Evolutionary conservation across 1,284 basidiomycete genomes (phyloP).

Genomic region (Coriolopsis trogii): DNA sequence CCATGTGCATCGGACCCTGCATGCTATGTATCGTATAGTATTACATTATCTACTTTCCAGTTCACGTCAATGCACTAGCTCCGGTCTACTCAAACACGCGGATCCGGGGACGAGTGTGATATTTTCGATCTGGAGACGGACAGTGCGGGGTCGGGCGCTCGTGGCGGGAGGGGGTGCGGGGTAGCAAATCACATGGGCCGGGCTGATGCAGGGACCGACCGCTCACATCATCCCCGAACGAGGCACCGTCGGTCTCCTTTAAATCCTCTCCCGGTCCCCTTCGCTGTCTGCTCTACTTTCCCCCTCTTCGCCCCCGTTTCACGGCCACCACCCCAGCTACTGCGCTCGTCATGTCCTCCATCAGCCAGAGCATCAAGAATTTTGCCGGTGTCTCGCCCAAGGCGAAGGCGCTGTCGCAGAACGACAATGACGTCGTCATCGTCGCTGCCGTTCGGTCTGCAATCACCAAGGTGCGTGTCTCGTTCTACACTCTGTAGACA

Average conservation of each 20-base stretch:
- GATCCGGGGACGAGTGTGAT: slow-evolving; percentile 4
- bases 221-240: slow-evolving; percentile 15
- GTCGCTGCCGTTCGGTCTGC: slow-evolving; percentile 88
- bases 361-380: slow-evolving; percentile 31
- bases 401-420: slow-evolving; percentile 54
- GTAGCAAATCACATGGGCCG: slow-evolving; percentile 21
- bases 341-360: slow-evolving; percentile 20
- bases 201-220: slow-evolving; percentile 5
- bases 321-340: neutral
- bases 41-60: neutral
- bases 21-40: neutral
- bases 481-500: neutral
- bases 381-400: slow-evolving; percentile 41
- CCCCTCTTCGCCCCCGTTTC: neutral
- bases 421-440: slow-evolving; percentile 88
- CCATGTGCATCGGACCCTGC: neutral
- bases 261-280: neutral
- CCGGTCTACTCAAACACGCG: too few relatives aligned
- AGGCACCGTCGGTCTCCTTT: slow-evolving; percentile 3
- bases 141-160: neutral
- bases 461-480: slow-evolving; percentile 74
- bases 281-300: too few relatives aligned
- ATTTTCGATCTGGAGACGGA: neutral
- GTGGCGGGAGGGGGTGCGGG: slow-evolving; percentile 6
- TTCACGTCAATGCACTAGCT: too few relatives aligned